These are phyloP conservation scores for Nemophila menziesii DNA, from an alignment of 257 asterid species.

Conservation along the genomic window DNA sequence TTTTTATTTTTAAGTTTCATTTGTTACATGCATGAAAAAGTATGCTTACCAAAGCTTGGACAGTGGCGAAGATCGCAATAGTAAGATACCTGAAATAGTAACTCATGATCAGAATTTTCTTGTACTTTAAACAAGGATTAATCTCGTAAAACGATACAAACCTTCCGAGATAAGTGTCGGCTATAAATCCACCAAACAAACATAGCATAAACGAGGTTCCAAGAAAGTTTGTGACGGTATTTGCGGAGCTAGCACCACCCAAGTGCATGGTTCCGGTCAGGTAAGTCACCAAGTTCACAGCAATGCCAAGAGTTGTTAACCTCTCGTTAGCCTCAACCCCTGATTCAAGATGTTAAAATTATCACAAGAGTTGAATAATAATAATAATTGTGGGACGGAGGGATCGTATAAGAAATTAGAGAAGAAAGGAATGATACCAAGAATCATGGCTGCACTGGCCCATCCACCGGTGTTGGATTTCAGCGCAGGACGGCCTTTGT, in stretches of 20 bases:
- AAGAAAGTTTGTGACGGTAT: slow-evolving; percentile 68
- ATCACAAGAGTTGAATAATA: too few relatives aligned
- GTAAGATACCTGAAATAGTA: slow-evolving; percentile 46
- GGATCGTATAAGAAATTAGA: neutral
- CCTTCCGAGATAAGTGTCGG: slow-evolving; percentile 83
- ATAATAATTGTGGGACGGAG: too few relatives aligned
- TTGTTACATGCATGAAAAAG: neutral
- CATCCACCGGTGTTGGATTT: slow-evolving; percentile 73
- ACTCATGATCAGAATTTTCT: neutral
- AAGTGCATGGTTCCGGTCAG: slow-evolving; percentile 79
- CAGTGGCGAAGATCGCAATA: slow-evolving; percentile 55
- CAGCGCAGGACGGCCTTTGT: slow-evolving; percentile 57
- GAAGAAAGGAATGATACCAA: slow-evolving; percentile 24
- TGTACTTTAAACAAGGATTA: neutral
- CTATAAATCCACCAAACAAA: slow-evolving; percentile 75
- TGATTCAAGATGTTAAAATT: slow-evolving; percentile 4
- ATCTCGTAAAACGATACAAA: slow-evolving; percentile 6
- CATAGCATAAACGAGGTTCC: slow-evolving; percentile 84
- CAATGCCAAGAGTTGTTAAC: slow-evolving; percentile 82
- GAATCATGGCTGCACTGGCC: slow-evolving; percentile 72
- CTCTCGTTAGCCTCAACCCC: slow-evolving; percentile 70
- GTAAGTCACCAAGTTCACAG: slow-evolving; percentile 71
- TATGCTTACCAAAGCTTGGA: slow-evolving; percentile 58
- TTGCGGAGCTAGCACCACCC: slow-evolving; percentile 73
- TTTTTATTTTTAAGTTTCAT: too few relatives aligned